Evolutionary conservation across 192 early-diverging fungal species (phyloP).

Genomic region (Linnemannia hyalina): DNA sequence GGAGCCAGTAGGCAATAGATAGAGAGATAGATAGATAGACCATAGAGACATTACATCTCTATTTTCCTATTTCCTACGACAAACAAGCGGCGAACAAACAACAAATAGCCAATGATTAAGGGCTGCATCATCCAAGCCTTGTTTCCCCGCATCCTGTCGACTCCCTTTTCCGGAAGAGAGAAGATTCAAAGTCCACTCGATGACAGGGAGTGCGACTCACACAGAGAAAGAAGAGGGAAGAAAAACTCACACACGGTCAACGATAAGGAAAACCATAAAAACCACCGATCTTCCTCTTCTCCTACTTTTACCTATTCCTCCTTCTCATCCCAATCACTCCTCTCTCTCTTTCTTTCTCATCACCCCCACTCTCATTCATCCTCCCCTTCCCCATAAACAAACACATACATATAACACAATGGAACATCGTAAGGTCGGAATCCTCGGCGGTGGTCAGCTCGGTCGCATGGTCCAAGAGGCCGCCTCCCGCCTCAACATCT

Average conservation of each 20-base stretch:
- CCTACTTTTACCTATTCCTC: background rate
- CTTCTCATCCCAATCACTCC: background rate
- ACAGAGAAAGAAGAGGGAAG: background rate
- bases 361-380: background rate
- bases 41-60: background rate
- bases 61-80: background rate
- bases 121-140: background rate
- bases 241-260: background rate
- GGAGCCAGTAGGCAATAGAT: background rate
- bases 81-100: background rate
- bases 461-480: constrained; percentile 98
- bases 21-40: background rate
- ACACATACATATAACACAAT: constrained; percentile 27
- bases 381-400: background rate
- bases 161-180: constrained; percentile 1
- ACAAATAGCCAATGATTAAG: background rate
- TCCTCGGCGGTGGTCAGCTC: constrained; percentile 91
- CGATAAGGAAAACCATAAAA: background rate
- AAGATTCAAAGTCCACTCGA: constrained; percentile 3
- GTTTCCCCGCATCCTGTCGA: constrained; percentile 1
- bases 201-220: background rate
- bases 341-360: background rate
- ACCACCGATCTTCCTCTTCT: background rate
- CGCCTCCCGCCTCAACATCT: constrained; percentile 90
- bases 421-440: constrained; percentile 66